These are phyloP conservation scores for Stropharia rugosoannulata DNA, from an alignment of 768 basidiomycete genomes.

Conservation along the genomic window DNA sequence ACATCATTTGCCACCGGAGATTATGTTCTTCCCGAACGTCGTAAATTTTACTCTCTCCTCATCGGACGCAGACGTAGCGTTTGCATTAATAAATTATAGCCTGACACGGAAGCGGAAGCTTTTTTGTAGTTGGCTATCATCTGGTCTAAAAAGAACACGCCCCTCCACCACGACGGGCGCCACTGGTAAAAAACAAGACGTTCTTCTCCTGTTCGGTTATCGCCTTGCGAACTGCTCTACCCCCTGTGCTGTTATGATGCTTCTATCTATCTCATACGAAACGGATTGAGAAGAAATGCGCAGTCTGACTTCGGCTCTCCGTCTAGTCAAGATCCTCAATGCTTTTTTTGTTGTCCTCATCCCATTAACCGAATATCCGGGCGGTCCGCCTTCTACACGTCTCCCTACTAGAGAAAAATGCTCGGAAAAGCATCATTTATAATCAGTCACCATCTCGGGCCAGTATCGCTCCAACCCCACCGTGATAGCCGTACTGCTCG, in stretches of 20 bases:
- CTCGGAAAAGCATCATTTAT: too few species aligned
- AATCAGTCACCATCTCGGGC: too few species aligned
- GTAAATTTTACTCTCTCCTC: not conserved
- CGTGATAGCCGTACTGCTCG: not conserved
- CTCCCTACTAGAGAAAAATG: too few species aligned
- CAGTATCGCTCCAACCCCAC: too few species aligned
- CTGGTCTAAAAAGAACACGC: not conserved
- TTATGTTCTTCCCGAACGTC: not conserved
- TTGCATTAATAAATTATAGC: not conserved
- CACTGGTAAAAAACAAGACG: not conserved
- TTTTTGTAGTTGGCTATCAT: not conserved
- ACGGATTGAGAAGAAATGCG: not conserved
- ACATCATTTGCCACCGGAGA: not conserved
- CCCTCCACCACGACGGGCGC: not conserved
- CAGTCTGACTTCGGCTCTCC: not conserved
- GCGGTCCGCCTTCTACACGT: too few species aligned
- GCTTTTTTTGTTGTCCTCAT: too few species aligned
- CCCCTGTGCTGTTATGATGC: not conserved
- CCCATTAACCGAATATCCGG: too few species aligned
- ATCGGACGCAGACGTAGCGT: not conserved
- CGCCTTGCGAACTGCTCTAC: not conserved
- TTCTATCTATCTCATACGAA: not conserved
- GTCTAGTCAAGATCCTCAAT: too few species aligned
- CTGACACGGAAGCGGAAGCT: not conserved
- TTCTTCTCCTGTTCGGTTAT: not conserved